Percentiles rank a stretch among this genome's conserved stretches.
These are phyloP conservation scores for Aspergillus novoparasiticus DNA, from an alignment of 2,329 filamentous ascomycete genomes.

Conservation along the genomic window DNA sequence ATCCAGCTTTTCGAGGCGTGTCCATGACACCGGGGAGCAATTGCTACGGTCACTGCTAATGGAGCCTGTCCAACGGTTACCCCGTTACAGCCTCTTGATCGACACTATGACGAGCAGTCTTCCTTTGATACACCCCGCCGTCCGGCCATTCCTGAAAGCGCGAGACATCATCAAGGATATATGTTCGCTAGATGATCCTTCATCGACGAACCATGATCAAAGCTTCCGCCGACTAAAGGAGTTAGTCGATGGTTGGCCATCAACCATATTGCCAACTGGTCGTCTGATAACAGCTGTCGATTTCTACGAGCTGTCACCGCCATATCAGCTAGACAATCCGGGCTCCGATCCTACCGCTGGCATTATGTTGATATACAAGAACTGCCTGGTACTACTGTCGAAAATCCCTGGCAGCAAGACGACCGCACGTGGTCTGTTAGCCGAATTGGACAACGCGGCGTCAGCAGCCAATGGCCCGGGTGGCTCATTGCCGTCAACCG, in stretches of 20 bases:
- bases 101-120: slow-evolving; percentile 90
- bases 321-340: slow-evolving; percentile 59
- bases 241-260: slow-evolving; percentile 77
- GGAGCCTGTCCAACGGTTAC: slow-evolving; percentile 91
- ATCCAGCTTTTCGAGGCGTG: slow-evolving; percentile 78
- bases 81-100: slow-evolving; percentile 92
- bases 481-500: slow-evolving; percentile 51
- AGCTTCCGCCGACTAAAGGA: slow-evolving; percentile 73
- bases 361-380: slow-evolving; percentile 81
- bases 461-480: slow-evolving; percentile 48
- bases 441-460: slow-evolving; percentile 82
- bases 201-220: slow-evolving; percentile 68
- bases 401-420: slow-evolving; percentile 66
- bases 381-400: slow-evolving; percentile 75
- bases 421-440: slow-evolving; percentile 75
- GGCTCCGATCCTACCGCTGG: slow-evolving; percentile 57
- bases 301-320: slow-evolving; percentile 73
- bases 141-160: slow-evolving; percentile 81
- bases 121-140: slow-evolving; percentile 80
- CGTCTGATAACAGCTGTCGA: slow-evolving; percentile 81
- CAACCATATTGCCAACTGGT: slow-evolving; percentile 70
- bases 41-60: slow-evolving; percentile 87
- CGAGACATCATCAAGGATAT: slow-evolving; percentile 95
- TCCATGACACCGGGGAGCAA: slow-evolving; percentile 86
- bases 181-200: slow-evolving; percentile 81